Percentiles rank a stretch among this genome's conserved stretches.
These are phyloP conservation scores for Malassezia vespertilionis DNA, from an alignment of 1,284 basidiomycete species.

Conservation along the genomic window DNA sequence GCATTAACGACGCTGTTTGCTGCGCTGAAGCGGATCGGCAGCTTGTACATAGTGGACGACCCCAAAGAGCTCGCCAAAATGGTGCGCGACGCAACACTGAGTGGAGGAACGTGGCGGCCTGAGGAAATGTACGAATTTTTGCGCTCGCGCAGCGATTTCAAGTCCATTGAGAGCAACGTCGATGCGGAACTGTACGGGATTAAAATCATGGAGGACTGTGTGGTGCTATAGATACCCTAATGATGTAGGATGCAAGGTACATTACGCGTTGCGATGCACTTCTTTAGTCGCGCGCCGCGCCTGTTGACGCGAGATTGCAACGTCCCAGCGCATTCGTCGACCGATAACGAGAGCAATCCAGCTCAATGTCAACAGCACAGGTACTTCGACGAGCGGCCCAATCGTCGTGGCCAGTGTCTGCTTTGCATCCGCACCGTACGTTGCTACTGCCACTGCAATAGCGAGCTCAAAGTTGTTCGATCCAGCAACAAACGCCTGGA, in stretches of 20 bases:
- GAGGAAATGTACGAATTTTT: conserved; percentile 55
- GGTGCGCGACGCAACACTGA: conserved; percentile 81
- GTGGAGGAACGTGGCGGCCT: conserved; percentile 71
- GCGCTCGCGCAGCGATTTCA: conserved; percentile 34
- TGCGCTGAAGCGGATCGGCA: conserved; percentile 87
- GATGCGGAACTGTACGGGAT: conserved; percentile 47
- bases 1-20: conserved; percentile 76
- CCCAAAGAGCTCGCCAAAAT: conserved; percentile 82
- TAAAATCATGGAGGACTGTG: conserved; percentile 39
- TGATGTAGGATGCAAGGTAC: background rate
- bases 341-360: conserved; percentile 59
- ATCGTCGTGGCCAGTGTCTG: conserved; percentile 30
- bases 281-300: background rate
- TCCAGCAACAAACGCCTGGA: conserved; percentile 52
- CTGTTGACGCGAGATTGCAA: background rate
- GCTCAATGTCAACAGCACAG: conserved; percentile 62
- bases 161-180: conserved; percentile 35
- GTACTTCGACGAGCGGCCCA: conserved; percentile 50
- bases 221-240: conserved; percentile 19
- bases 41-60: conserved; percentile 65
- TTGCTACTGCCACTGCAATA: conserved; percentile 68
- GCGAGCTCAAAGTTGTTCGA: conserved; percentile 56
- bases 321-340: conserved; percentile 23
- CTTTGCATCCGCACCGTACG: conserved; percentile 51
- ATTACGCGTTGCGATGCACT: too few relatives aligned